Percentiles rank a stretch among this genome's conserved stretches.
Evolutionary conservation across 1,139 yeast genomes (phyloP).

Genomic region (Yamadazyma atlantica): DNA sequence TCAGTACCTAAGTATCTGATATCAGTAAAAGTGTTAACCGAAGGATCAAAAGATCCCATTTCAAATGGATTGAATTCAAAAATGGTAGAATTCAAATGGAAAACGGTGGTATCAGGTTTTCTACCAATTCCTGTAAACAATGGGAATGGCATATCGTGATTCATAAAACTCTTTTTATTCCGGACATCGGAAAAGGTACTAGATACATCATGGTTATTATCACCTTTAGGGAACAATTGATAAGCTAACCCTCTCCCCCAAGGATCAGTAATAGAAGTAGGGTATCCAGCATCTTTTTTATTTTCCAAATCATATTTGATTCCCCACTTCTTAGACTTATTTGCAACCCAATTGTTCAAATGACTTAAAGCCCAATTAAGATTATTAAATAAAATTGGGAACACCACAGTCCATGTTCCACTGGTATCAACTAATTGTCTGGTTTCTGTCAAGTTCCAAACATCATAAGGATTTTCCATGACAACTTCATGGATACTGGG

Average conservation of each 20-base stretch:
- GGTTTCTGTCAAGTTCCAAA: constrained; percentile 37
- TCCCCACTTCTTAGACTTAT: constrained; percentile 21
- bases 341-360: constrained; percentile 28
- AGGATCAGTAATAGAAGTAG: constrained; percentile 31
- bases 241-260: constrained; percentile 43
- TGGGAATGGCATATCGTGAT: constrained; percentile 44
- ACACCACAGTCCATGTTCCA: constrained; percentile 20
- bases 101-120: constrained; percentile 32
- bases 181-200: constrained; percentile 35
- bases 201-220: constrained; percentile 24
- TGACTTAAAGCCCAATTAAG: constrained; percentile 27
- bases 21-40: constrained; percentile 38
- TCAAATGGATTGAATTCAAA: constrained; percentile 45
- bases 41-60: constrained; percentile 43
- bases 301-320: constrained; percentile 27
- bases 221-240: constrained; percentile 32
- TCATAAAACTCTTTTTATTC: constrained; percentile 24
- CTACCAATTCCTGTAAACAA: constrained; percentile 37
- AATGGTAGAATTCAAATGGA: constrained; percentile 35
- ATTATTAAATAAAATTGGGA: constrained; percentile 23
- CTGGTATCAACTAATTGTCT: constrained; percentile 30
- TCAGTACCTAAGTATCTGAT: constrained; percentile 36
- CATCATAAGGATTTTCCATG: constrained; percentile 25
- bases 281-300: constrained; percentile 35
- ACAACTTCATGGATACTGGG: constrained; percentile 36